Evolutionary conservation across 2,329 filamentous ascomycete species (phyloP), one percentile per base, ranked within the genome.

Genomic region (Cladophialophora carrionii): DNA sequence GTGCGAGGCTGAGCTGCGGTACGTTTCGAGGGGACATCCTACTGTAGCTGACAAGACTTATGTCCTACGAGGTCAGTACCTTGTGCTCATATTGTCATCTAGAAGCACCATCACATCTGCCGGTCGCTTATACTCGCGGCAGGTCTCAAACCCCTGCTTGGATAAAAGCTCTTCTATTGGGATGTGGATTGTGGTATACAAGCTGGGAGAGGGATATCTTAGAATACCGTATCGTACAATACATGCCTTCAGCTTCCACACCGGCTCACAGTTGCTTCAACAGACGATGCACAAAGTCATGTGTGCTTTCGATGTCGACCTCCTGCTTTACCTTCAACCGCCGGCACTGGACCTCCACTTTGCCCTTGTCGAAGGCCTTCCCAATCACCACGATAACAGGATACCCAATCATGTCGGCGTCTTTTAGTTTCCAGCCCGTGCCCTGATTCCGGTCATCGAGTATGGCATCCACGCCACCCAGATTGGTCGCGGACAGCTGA

Each of bases 341-440:
- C 65, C 91, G 84, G 77, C 91, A 94, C 74, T 96, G 91, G 32
- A 96, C 85, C 75, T 96, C 92, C 43, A 90, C 85, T 52, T 80
- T 79, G 1, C 82, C 78, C 34, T 77, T 76, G 43, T 83, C 78
- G 88, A 90, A 96, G 3, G 80, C 81, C 68, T 85, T 88, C 0
- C 94, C 94, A 34, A 98, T 76, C 1, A 97, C 83, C 12, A 97
- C 82, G 8, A 94, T 82, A 12, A 98, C 82, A 0, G 94, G 94
- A 75, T 96, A 96, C 2, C 95, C 95, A 61, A 94, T 86, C 64
- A 95, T 75, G 76, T 98, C 93, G 0, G 94, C 95, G 78, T 99
- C 95, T 43, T 87, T 87, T 74, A 98, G 81, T 76, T 96, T 98
- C 91, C 91, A 96, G 2, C 87, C 85, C 66, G 97, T 82, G 1